Evolutionary conservation across 2,329 filamentous ascomycete species (phyloP).

Genomic region (Cladosporium cucumerinum): DNA sequence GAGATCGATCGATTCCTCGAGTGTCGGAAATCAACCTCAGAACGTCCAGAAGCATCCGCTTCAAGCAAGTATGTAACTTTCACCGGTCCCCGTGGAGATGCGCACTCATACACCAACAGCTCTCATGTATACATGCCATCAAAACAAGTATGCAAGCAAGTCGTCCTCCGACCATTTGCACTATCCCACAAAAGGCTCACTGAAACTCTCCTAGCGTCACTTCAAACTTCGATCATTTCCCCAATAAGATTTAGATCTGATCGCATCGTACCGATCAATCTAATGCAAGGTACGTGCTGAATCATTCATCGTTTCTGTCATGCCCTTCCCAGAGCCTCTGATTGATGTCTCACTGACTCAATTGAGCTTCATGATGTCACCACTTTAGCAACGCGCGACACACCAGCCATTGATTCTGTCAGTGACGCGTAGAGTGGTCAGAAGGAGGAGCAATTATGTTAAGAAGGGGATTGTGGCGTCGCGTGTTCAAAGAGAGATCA

Average conservation of each 20-base stretch:
- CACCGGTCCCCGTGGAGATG: no score
- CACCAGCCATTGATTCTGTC: not conserved
- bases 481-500: not conserved
- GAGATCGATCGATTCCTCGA: no score
- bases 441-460: not conserved
- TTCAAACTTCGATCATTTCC: not conserved
- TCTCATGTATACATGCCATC: no score
- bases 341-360: not conserved
- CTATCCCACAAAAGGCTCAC: not conserved
- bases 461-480: not conserved
- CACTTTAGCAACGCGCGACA: conserved; percentile 4
- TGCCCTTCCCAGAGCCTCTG: not conserved
- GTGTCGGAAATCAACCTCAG: no score
- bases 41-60: no score
- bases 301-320: not conserved
- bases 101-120: no score
- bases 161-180: no score
- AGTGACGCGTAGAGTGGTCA: not conserved
- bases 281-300: not conserved
- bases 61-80: no score
- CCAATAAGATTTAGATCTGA: not conserved
- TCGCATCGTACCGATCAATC: conserved; percentile 1
- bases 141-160: no score
- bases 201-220: not conserved
- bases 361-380: conserved; percentile 8